Percentiles rank a stretch among this genome's conserved stretches.
These are phyloP conservation scores for Alloteropsis semialata DNA, from an alignment of 176 grass and related monocot genomes.

Conservation along the genomic window DNA sequence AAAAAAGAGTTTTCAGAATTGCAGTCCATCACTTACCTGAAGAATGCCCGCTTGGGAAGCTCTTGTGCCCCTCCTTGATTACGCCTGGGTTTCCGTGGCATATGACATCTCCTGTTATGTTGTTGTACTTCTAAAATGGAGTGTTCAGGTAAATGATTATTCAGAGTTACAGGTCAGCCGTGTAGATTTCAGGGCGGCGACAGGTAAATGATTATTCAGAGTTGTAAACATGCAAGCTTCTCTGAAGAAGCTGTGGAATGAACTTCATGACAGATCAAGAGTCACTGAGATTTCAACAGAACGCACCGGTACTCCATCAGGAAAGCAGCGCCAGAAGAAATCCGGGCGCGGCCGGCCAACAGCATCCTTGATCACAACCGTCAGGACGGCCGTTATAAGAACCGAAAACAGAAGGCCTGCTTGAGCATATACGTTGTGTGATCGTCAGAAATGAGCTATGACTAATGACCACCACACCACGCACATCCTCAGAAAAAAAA, in stretches of 20 bases:
- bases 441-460: neutral
- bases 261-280: neutral
- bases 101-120: neutral
- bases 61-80: slow-evolving; percentile 1
- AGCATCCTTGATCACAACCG: neutral
- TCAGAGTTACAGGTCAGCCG: too few relatives aligned
- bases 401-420: neutral
- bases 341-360: slow-evolving; percentile 1
- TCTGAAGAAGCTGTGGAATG: neutral
- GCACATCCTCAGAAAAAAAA: neutral
- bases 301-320: neutral
- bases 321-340: slow-evolving; percentile 11
- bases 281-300: neutral
- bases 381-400: neutral
- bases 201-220: neutral
- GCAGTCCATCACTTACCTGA: neutral
- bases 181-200: too few relatives aligned
- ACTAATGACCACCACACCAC: neutral
- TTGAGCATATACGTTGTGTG: neutral
- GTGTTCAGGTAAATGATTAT: neutral
- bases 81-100: neutral
- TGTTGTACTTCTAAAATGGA: neutral
- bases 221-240: neutral
- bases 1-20: neutral
- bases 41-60: slow-evolving; percentile 1